phyloP scores from a whole-genome alignment of 75 land plant species.

The Selaginella tamariscina region DNA sequence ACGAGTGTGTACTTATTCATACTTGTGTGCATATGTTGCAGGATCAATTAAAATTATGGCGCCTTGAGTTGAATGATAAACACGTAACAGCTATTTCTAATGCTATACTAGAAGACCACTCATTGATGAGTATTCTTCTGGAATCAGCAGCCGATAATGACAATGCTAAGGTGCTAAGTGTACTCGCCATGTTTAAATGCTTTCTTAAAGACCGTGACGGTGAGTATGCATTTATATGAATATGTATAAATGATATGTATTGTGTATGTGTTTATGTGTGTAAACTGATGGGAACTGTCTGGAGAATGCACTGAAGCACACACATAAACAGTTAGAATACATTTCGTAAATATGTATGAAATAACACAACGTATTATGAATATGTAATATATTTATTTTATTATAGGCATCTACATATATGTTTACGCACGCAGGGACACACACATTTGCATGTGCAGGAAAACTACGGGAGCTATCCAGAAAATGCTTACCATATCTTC shows the following conservation, averaged over 20 bases:
- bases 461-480: neutral
- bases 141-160: neutral
- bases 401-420: neutral
- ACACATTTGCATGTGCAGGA: neutral
- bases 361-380: too few relatives aligned
- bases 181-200: conserved; percentile 6
- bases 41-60: too few relatives aligned
- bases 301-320: too few relatives aligned
- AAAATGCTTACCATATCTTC: neutral
- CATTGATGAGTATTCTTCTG: conserved; percentile 8
- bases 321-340: too few relatives aligned
- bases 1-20: too few relatives aligned
- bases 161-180: conserved; percentile 14
- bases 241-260: too few relatives aligned
- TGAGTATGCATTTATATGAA: conserved; percentile 7
- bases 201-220: conserved; percentile 16
- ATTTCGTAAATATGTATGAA: too few relatives aligned
- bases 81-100: conserved; percentile 16
- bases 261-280: too few relatives aligned
- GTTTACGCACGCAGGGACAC: too few relatives aligned
- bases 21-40: too few relatives aligned
- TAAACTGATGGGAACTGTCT: too few relatives aligned
- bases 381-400: neutral
- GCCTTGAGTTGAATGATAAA: conserved; percentile 7
- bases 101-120: conserved; percentile 8